Evolutionary conservation across 2,329 filamentous ascomycete species (phyloP).

Genomic region (Colletotrichum simmondsii): DNA sequence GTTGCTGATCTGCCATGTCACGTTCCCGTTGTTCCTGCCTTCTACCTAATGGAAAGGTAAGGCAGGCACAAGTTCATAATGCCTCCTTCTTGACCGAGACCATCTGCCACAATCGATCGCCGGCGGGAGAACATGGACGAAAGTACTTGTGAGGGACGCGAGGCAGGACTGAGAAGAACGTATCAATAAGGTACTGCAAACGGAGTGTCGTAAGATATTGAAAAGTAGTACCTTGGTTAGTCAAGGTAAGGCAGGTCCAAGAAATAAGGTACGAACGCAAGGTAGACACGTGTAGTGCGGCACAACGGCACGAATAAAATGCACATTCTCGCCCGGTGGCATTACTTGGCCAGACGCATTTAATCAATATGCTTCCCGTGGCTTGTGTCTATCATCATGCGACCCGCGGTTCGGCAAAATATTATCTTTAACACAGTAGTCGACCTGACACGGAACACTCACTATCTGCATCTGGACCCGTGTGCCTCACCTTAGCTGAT

Average conservation of each 20-base stretch:
- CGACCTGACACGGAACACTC: not conserved
- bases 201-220: not conserved
- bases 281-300: not conserved
- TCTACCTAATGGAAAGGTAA: not conserved
- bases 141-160: not conserved
- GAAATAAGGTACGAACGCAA: not conserved
- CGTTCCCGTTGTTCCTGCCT: not conserved
- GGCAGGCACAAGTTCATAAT: not conserved
- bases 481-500: not conserved
- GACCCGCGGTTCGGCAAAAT: not conserved
- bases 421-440: no score
- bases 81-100: not conserved
- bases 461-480: not conserved
- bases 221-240: not conserved
- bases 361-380: conserved; percentile 13
- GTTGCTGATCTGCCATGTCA: not conserved
- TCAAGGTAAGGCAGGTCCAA: not conserved
- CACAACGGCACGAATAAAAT: not conserved
- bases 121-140: not conserved
- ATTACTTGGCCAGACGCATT: not conserved
- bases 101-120: not conserved
- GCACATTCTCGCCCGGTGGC: not conserved
- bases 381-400: not conserved
- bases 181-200: not conserved
- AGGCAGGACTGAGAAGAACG: not conserved